Evolutionary conservation across 129 eudicot genomes (phyloP), one percentile per base, ranked within the genome.

Genomic region (Flaveria robusta): DNA sequence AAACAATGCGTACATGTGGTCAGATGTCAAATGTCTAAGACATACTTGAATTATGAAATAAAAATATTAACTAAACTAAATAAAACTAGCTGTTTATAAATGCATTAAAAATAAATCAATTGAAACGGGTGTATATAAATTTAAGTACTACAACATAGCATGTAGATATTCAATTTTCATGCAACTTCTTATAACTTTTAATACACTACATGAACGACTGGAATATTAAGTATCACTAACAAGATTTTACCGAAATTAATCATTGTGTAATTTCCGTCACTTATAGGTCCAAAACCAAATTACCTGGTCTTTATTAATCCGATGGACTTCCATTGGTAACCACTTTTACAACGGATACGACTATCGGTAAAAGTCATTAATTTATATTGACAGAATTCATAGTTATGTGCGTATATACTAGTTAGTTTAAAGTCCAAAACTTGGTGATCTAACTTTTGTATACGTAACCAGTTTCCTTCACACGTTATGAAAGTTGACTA

Each of bases 401-500:
- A 42, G 11, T 42, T 34, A n/a, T 42, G 22, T 41, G 14, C 74
- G 16, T 29, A 41, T 18, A 26, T 43, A 56, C 22, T 47, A 7
- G 10, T 1, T 13, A 13, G 1, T 20, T 23, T 22, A 69, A 2
- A 71, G 72, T 79, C 77, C 62, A 79, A 63, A 70, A 16, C 58
- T 63, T 62, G 83, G 64, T 79, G 65, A 37, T 23, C 45, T 20
- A 47, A n/a, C 5, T 71, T 45, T 69, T 46, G 12, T 29, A 14
- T 62, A 2, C 31, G 64, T 70, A 59, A 71, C 51, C 26, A 50
- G 49, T 23, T 47, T 79, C 23, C 47, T 71, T 12, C 83, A 79
- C 83, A 79, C 68, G 78, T 72, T 79, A 72, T 65, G 49, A 42
- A 71, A 43, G 74, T 79, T 72, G 83, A 79, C 83, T 79, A 70